phyloP scores from a whole-genome alignment of 2,329 filamentous ascomycete genomes.

The Ophiostoma himal-ulmi region DNA sequence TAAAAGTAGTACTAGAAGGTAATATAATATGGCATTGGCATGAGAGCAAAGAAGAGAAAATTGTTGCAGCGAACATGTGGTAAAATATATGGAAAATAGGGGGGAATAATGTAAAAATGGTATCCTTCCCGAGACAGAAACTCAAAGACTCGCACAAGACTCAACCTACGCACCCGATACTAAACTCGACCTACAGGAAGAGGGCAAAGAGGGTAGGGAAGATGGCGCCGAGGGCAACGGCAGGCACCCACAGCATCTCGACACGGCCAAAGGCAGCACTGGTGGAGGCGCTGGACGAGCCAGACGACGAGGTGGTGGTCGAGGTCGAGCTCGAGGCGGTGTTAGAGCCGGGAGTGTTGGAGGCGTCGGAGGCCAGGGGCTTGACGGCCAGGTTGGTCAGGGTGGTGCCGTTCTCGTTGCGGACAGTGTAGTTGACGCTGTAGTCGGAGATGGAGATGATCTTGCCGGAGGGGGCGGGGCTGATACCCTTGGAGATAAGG shows the following conservation, averaged over 20 bases:
- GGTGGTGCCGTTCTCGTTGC: slow-evolving; percentile 59
- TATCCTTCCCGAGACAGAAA: neutral
- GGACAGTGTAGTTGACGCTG: slow-evolving; percentile 51
- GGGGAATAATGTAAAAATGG: neutral
- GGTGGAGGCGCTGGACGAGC: slow-evolving; percentile 25
- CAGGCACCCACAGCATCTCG: slow-evolving; percentile 20
- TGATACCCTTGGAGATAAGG: slow-evolving; percentile 72
- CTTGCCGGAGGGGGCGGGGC: slow-evolving; percentile 57
- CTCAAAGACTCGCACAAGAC: neutral
- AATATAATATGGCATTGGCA: neutral
- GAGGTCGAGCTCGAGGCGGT: slow-evolving; percentile 21
- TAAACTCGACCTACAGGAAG: slow-evolving; percentile 12
- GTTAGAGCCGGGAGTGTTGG: slow-evolving; percentile 45
- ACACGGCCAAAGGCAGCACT: slow-evolving; percentile 23
- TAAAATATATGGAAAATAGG: neutral
- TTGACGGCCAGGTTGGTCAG: slow-evolving; percentile 45
- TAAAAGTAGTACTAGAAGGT: slow-evolving; percentile 3
- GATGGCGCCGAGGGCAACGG: slow-evolving; percentile 13
- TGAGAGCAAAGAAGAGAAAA: neutral
- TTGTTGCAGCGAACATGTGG: neutral
- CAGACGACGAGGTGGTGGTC: slow-evolving; percentile 14
- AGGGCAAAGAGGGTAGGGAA: slow-evolving; percentile 21
- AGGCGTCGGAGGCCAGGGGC: slow-evolving; percentile 40
- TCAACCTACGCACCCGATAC: too few relatives aligned
- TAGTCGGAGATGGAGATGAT: slow-evolving; percentile 56